Conservation (phyloP, 495 filamentous ascomycete species). For the Talaromyces trachyspermus region DNA sequence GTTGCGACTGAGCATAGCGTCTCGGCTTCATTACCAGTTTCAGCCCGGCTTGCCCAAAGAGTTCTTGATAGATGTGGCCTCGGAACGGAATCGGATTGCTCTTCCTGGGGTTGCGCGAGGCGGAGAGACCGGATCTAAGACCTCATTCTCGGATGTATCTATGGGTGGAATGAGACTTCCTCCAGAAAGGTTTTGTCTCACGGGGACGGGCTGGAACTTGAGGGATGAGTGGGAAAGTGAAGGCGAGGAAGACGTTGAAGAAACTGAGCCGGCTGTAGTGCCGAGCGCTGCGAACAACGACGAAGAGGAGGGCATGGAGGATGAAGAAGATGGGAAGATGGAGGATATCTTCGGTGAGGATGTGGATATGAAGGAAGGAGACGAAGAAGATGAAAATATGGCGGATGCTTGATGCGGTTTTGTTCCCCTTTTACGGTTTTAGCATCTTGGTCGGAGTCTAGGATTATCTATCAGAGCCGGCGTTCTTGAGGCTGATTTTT, state of each 20-base stretch:
- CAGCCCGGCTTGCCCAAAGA: slow-evolving; percentile 68
- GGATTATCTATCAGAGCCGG: neutral
- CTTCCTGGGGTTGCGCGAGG: slow-evolving; percentile 71
- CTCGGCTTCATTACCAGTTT: slow-evolving; percentile 58
- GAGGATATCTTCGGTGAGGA: slow-evolving; percentile 52
- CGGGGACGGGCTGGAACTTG: slow-evolving; percentile 75
- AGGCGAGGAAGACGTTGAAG: slow-evolving; percentile 47
- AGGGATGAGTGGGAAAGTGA: slow-evolving; percentile 68
- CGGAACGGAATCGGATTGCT: slow-evolving; percentile 72
- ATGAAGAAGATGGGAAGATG: slow-evolving; percentile 52
- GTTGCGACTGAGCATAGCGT: slow-evolving; percentile 57
- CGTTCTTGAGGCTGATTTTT: too few species aligned
- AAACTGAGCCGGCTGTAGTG: slow-evolving; percentile 13
- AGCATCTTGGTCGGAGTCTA: neutral
- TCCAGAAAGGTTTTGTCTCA: slow-evolving; percentile 85
- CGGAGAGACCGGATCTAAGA: slow-evolving; percentile 37
- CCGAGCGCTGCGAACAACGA: slow-evolving; percentile 26
- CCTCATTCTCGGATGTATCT: slow-evolving; percentile 17
- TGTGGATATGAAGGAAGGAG: slow-evolving; percentile 39
- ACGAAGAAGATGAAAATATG: slow-evolving; percentile 42
- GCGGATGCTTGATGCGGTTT: slow-evolving; percentile 30
- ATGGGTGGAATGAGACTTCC: slow-evolving; percentile 73
- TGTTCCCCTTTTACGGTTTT: neutral
- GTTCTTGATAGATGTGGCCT: slow-evolving; percentile 73
- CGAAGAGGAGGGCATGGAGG: slow-evolving; percentile 31